These are phyloP conservation scores for Fusarium sp. DNA, from an alignment of 2,329 filamentous ascomycete species.

Conservation along the genomic window DNA sequence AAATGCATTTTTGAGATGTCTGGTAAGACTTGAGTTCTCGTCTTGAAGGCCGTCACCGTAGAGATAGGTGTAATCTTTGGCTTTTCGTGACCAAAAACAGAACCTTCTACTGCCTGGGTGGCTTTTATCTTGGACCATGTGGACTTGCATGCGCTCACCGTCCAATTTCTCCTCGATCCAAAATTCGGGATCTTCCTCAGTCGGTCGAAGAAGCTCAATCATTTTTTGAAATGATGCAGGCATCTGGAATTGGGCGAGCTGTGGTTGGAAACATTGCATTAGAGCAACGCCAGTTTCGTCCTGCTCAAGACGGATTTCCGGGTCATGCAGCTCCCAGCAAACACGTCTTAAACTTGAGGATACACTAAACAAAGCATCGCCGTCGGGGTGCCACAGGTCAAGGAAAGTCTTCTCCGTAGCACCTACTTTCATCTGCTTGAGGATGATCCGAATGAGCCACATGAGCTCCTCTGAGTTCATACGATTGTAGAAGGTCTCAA, in stretches of 20 bases:
- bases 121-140: constrained; percentile 80
- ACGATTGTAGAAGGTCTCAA: constrained; percentile 84
- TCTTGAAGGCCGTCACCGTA: constrained; percentile 85
- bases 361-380: constrained; percentile 84
- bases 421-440: constrained; percentile 79
- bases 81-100: constrained; percentile 93
- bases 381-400: constrained; percentile 84
- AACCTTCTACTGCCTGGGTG: constrained; percentile 79
- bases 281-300: constrained; percentile 80
- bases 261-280: constrained; percentile 97
- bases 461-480: constrained; percentile 96
- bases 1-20: constrained; percentile 84
- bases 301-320: constrained; percentile 76
- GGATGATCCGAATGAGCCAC: constrained; percentile 94
- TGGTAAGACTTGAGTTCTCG: constrained; percentile 80
- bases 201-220: constrained; percentile 74
- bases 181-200: constrained; percentile 79
- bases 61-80: constrained; percentile 94
- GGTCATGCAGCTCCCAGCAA: constrained; percentile 92
- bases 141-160: constrained; percentile 96
- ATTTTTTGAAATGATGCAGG: constrained; percentile 81
- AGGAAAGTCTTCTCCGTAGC: constrained; percentile 92
- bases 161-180: constrained; percentile 99
- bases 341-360: constrained; percentile 91
- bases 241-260: constrained; percentile 92